Percentiles rank a stretch among this genome's conserved stretches.
These are phyloP conservation scores for Auricularia cornea DNA, from an alignment of 768 basidiomycete genomes.

Conservation along the genomic window DNA sequence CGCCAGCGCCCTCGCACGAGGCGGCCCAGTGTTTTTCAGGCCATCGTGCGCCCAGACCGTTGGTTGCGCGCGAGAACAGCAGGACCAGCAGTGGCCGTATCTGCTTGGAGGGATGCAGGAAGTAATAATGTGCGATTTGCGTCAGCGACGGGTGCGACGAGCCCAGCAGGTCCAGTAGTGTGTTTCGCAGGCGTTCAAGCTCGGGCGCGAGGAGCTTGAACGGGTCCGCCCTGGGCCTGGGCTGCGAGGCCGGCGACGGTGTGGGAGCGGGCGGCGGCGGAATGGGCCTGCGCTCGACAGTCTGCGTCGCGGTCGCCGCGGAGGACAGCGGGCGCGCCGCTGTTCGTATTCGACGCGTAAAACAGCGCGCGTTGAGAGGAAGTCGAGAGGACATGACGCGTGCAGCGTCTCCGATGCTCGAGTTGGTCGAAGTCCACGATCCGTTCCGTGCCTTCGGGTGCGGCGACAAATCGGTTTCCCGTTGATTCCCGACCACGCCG, in stretches of 20 bases:
- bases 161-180: slow-evolving; percentile 70
- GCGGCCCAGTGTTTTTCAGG: slow-evolving; percentile 51
- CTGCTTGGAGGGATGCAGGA: slow-evolving; percentile 82
- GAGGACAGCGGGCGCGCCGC: not conserved
- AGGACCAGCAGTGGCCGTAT: slow-evolving; percentile 84
- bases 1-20: slow-evolving; percentile 44
- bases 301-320: not conserved
- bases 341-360: not conserved
- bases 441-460: not conserved
- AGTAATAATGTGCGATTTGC: slow-evolving; percentile 88
- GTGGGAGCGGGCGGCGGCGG: not conserved
- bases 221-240: slow-evolving; percentile 43
- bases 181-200: slow-evolving; percentile 59
- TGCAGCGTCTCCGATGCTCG: not conserved
- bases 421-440: not conserved
- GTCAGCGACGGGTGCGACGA: slow-evolving; percentile 83
- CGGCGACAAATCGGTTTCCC: no score
- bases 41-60: slow-evolving; percentile 72
- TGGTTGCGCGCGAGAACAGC: slow-evolving; percentile 85
- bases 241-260: not conserved
- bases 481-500: no score
- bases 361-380: not conserved
- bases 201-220: slow-evolving; percentile 64
- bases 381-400: not conserved
- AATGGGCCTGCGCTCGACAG: no score